A percentile compares a stretch with the other conserved stretches of the same genome.
These are phyloP conservation scores for Ampelomyces quisqualis DNA, from an alignment of 2,329 filamentous ascomycete genomes.

Conservation along the genomic window DNA sequence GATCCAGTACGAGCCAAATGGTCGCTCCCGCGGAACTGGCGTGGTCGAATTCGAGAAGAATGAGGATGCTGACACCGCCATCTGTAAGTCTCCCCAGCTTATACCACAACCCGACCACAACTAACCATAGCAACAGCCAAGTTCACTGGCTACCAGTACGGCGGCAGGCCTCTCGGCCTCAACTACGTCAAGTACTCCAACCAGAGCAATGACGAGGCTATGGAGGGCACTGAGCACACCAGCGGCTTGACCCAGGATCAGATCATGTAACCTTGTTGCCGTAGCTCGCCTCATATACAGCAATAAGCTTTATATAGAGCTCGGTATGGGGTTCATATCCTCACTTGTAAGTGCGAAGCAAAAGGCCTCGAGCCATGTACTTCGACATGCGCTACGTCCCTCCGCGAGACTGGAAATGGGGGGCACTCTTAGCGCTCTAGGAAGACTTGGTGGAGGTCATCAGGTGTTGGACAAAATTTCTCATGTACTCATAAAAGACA, in stretches of 20 bases:
- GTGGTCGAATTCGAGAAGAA: slow-evolving; percentile 89
- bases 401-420: slow-evolving; percentile 18
- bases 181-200: slow-evolving; percentile 93
- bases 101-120: background rate
- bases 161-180: slow-evolving; percentile 87
- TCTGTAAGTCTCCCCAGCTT: slow-evolving; percentile 54
- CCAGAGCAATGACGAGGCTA: slow-evolving; percentile 61
- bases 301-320: background rate
- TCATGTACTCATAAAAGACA: slow-evolving; percentile 40
- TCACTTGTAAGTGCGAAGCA: too few relatives aligned
- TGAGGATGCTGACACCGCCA: slow-evolving; percentile 87
- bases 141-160: slow-evolving; percentile 97
- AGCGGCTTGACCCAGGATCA: slow-evolving; percentile 89
- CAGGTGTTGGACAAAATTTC: slow-evolving; percentile 29
- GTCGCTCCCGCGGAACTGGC: slow-evolving; percentile 89
- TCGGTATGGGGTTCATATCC: too few relatives aligned
- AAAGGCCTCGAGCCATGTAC: too few relatives aligned
- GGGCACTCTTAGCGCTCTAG: slow-evolving; percentile 14
- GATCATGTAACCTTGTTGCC: slow-evolving; percentile 70
- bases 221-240: slow-evolving; percentile 75
- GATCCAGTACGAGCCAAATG: slow-evolving; percentile 97
- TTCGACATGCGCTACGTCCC: slow-evolving; percentile 3
- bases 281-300: slow-evolving; percentile 2
- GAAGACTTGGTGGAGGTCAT: slow-evolving; percentile 11
- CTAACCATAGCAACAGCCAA: slow-evolving; percentile 61